Conservation (phyloP, 1,284 basidiomycete species). For the Vanrija pseudolonga region DNA sequence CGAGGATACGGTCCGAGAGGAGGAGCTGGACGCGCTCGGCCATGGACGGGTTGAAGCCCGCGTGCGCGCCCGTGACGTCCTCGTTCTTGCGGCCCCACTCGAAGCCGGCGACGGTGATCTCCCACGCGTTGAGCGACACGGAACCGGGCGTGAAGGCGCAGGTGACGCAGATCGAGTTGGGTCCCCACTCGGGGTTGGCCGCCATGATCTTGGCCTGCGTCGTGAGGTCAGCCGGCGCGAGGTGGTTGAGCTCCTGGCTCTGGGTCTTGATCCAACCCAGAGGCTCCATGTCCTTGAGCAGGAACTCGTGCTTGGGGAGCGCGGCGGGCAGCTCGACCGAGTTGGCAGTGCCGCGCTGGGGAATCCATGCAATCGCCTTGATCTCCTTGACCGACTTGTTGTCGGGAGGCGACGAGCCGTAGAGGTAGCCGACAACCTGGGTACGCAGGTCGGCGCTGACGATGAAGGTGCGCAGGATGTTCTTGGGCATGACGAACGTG, state of each 20-base stretch:
- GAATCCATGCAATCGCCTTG: conserved; percentile 92
- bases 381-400: conserved; percentile 99
- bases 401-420: conserved; percentile 87
- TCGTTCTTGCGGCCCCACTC: conserved; percentile 97
- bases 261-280: conserved; percentile 99
- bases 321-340: conserved; percentile 81
- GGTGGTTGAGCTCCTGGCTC: conserved; percentile 80
- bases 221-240: conserved; percentile 91
- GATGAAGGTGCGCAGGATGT: conserved; percentile 92
- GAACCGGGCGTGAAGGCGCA: conserved; percentile 97
- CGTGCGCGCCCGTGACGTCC: conserved; percentile 77
- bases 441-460: conserved; percentile 90
- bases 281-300: conserved; percentile 90
- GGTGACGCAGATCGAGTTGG: conserved; percentile 88
- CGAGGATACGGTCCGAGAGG: conserved; percentile 86
- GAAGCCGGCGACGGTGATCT: conserved; percentile 83
- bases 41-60: conserved; percentile 96
- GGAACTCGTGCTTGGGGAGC: conserved; percentile 86
- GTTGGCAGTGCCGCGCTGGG: conserved; percentile 94
- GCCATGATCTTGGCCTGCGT: conserved; percentile 96
- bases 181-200: conserved; percentile 89
- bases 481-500: conserved; percentile 97
- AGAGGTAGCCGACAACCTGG: conserved; percentile 91
- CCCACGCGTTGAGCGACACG: conserved; percentile 90
- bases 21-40: conserved; percentile 93